phyloP scores from a whole-genome alignment of 352 stramenopile genomes.

The Globisporangium sylvaticum region DNA sequence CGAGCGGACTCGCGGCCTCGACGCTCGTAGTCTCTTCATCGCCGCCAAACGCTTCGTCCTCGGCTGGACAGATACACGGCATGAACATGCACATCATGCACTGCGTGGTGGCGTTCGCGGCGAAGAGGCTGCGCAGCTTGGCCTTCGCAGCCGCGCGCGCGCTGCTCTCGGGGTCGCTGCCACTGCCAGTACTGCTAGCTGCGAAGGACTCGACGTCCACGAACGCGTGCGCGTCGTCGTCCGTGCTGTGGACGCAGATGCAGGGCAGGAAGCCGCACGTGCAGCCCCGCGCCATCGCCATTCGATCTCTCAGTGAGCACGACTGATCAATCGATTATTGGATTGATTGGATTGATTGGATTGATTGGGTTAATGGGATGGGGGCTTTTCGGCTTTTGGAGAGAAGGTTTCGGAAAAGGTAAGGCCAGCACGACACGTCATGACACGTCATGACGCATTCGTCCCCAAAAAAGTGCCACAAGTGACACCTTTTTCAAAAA shows the following conservation, averaged over 20 bases:
- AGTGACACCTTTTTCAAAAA: too few species aligned
- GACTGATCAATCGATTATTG: not conserved
- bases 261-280: conserved; percentile 67
- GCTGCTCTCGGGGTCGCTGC: not conserved
- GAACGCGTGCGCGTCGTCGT: conserved; percentile 19
- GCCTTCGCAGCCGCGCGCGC: conserved; percentile 17
- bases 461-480: too few species aligned
- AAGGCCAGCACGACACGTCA: not conserved
- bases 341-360: not conserved
- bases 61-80: conserved; percentile 68
- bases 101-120: conserved; percentile 47
- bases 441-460: not conserved
- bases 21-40: conserved; percentile 46
- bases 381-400: not conserved
- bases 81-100: conserved; percentile 76
- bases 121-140: conserved; percentile 53
- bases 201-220: conserved; percentile 2
- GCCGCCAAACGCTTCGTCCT: conserved; percentile 31
- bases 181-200: not conserved
- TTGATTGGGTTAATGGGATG: not conserved
- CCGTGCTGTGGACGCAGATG: conserved; percentile 48
- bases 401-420: not conserved
- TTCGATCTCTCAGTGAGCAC: conserved; percentile 1
- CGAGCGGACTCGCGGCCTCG: conserved; percentile 33
- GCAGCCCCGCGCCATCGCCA: conserved; percentile 24